phyloP scores from a whole-genome alignment of 371 early-diverging fungal genomes.

The Mortierella sp. region DNA sequence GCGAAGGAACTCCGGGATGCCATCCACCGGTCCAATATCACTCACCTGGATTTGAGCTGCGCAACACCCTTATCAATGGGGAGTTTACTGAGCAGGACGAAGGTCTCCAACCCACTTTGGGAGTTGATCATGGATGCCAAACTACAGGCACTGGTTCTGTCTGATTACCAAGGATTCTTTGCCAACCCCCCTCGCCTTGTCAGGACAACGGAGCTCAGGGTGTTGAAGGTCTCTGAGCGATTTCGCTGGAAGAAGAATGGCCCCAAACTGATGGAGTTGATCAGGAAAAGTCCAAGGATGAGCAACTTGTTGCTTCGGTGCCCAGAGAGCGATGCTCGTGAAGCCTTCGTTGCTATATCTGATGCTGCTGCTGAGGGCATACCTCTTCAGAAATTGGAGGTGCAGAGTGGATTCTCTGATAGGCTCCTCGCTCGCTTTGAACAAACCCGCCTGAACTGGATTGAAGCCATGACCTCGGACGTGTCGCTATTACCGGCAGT shows the following conservation, averaged over 20 bases:
- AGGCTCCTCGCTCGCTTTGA: no score
- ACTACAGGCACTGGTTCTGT: conserved; percentile 25
- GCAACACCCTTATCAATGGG: not conserved
- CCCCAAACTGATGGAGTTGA: conserved; percentile 13
- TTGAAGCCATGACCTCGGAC: no score
- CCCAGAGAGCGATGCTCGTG: not conserved
- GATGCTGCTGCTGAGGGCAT: no score
- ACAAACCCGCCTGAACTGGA: no score
- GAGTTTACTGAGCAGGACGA: conserved; percentile 21
- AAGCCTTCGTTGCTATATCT: no score
- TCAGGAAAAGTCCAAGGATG: conserved; percentile 20
- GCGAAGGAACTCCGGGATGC: conserved; percentile 27
- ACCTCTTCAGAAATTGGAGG: no score
- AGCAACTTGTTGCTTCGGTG: conserved; percentile 17
- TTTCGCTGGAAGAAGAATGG: conserved; percentile 37
- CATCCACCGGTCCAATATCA: conserved; percentile 17
- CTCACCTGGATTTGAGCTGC: conserved; percentile 15
- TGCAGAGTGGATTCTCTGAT: no score
- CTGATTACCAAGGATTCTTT: conserved; percentile 28
- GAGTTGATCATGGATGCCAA: conserved; percentile 27
- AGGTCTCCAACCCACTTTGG: conserved; percentile 32
- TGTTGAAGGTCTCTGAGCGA: conserved; percentile 20
- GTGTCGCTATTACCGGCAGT: no score
- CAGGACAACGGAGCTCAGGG: conserved; percentile 7
- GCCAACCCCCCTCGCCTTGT: not conserved